Base-by-base conservation (phyloP, 345 rosid genomes). In the Eucalyptus microcorys region DNA sequence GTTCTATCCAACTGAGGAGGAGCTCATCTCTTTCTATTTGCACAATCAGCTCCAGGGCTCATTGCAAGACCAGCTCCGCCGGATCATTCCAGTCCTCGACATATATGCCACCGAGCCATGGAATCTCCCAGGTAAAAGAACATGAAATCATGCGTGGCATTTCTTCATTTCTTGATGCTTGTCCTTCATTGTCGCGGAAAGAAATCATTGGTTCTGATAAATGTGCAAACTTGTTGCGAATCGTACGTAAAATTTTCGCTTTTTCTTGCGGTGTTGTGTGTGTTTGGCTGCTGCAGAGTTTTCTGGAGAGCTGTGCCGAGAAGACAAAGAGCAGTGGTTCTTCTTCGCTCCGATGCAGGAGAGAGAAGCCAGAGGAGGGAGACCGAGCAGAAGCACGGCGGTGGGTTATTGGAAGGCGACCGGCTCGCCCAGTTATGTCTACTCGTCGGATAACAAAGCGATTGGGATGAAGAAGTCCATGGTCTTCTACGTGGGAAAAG, bases 271-370 rank as follows among this genome's bases (percentile, higher is more conserved):
- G 80, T 34, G 80, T 68, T 68, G 83, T 76, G 83, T 21, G 47
- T 37, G 83, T 40, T 76, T 76, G 42, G 83, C 83, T 21, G 47
- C 47, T 91, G 94, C 88, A 97, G 99, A 88, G 91, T 49, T 87
- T 87, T 91, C 98, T 1, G 99, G 99, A 86, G 95, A 93, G 90
- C 50, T 87, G 88, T 96, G 97, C 86, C 91, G 86, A 88, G 91
- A 91, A 90, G 98, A 71, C 83, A 71, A 37, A 71, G 81, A 68
- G 83, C 83, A 71, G 83, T 71, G 83, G 83, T 71, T 71, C 83
- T 71, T 71, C 83, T 71, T 71, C 45, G 83, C 83, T 37, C 83
- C 83, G 83, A 71, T 71, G 83, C 83, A 71, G 83, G 83, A 71
- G 83, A 21, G 83, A 71, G 83, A 71, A 71, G 83, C 83, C 83